These are phyloP conservation scores for Phytophthora fragariaefolia DNA, from an alignment of 352 stramenopile species.

Conservation along the genomic window DNA sequence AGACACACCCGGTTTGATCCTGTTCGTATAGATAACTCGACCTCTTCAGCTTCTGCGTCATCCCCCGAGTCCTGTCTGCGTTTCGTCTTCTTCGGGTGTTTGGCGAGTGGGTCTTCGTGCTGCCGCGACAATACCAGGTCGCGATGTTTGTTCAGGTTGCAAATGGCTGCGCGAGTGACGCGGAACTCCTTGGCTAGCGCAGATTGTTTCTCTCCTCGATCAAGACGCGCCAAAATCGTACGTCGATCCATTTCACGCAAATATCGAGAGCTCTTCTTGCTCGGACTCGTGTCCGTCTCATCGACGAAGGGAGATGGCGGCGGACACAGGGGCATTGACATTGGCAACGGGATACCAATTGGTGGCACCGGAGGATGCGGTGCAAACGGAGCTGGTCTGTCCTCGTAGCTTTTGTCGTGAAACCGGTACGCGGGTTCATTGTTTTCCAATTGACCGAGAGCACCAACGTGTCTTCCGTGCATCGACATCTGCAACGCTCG, in stretches of 20 bases:
- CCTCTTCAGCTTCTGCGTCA: conserved; percentile 13
- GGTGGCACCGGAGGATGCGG: background rate
- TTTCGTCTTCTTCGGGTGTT: conserved; percentile 45
- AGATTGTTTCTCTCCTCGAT: conserved; percentile 52
- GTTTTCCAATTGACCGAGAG: background rate
- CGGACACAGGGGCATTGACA: background rate
- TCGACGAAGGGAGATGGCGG: background rate
- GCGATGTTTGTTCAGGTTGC: conserved; percentile 63
- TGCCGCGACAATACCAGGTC: conserved; percentile 44
- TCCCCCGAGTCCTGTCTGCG: background rate
- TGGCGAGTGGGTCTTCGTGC: conserved; percentile 51
- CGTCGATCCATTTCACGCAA: conserved; percentile 63
- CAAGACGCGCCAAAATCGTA: conserved; percentile 47
- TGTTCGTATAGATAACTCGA: background rate
- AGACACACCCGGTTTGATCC: conserved; percentile 7
- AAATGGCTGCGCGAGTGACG: conserved; percentile 65
- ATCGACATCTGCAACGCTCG: conserved; percentile 13
- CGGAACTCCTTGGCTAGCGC: conserved; percentile 63
- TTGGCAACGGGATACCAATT: background rate
- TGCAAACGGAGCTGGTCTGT: conserved; percentile 1
- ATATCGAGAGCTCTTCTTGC: conserved; percentile 43
- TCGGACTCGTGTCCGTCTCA: conserved; percentile 13
- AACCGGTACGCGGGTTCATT: background rate
- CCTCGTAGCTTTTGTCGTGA: conserved; percentile 1
- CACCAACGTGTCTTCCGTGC: background rate